Base-by-base conservation (phyloP, 805 yeast genomes). In the Candida lessepsii region DNA sequence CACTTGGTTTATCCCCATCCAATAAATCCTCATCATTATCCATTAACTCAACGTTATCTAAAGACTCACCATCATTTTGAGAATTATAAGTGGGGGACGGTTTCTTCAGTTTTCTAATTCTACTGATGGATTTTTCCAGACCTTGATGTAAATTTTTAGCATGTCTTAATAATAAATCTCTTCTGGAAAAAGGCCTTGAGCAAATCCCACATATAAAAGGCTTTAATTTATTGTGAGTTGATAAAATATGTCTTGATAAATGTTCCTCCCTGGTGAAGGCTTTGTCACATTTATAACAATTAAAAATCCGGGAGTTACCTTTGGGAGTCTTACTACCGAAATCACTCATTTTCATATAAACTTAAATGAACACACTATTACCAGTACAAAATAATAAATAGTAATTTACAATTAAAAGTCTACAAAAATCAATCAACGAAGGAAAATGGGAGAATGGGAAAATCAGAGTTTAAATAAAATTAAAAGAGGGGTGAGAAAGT, bases 191-290 rank as follows among this genome's bases (percentile, higher is more conserved):
- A 5, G 75, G 71, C 35, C 75, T 55, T 25, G 54, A 45, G 48
- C 75, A 69, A n/a, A 69, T 60, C 6, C 73, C 73, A 42, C 75
- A 69, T 5, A 63, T 53, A 45, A 65, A 69, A 2, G 75, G 75
- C 47, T 67, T 68, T 39, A 67, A 54, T 40, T 69, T 69, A 51
- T 69, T 69, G 45, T 69, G 75, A 8, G 75, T 69, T 43, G 64
- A 62, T 24, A 65, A 51, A 11, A 68, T 57, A 45, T 69, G 75
- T 33, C 75, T 52, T 19, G 71, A 65, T 28, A 69, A 52, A 43
- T 69, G 75, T 48, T 69, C 75, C 44, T 69, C 73, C 42, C 75
- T 52, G n/a, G 73, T 69, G 50, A 69, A 69, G 3, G 75, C 75
- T 17, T 73, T 57, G 34, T 65, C 56, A 46, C 75, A 69, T 35